These are phyloP conservation scores for Naganishia antarctica DNA, from an alignment of 768 basidiomycete genomes.

Conservation along the genomic window DNA sequence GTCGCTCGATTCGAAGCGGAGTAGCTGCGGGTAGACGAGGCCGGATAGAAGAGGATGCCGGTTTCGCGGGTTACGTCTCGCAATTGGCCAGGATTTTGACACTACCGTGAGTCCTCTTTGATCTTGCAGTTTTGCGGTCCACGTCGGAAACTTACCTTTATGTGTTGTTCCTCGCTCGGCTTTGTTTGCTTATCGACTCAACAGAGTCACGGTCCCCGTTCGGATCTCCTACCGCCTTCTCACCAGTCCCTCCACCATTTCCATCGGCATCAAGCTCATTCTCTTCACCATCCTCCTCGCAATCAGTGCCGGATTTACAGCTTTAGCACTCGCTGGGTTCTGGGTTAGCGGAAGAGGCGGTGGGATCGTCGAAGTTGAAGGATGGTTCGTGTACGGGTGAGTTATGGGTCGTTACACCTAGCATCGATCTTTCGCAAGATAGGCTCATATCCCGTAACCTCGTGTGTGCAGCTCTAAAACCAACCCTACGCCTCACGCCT, in stretches of 20 bases:
- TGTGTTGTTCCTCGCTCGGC: not conserved
- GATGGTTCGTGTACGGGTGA: conserved; percentile 46
- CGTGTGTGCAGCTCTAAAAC: conserved; percentile 36
- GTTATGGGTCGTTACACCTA: conserved; percentile 25
- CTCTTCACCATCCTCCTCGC: conserved; percentile 36
- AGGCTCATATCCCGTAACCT: too few relatives aligned
- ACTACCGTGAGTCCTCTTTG: not conserved
- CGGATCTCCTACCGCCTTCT: conserved; percentile 35
- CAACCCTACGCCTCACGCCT: conserved; percentile 39
- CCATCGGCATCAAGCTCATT: conserved; percentile 37
- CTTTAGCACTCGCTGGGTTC: conserved; percentile 42
- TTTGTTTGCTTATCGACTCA: not conserved
- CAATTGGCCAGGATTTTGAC: not conserved
- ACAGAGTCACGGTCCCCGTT: conserved; percentile 38
- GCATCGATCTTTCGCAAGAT: not conserved
- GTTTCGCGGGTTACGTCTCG: not conserved
- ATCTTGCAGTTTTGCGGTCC: not conserved
- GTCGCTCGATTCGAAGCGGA: too few relatives aligned
- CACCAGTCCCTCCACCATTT: conserved; percentile 43
- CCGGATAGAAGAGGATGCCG: too few relatives aligned
- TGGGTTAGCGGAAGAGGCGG: conserved; percentile 45
- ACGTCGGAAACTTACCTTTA: too few relatives aligned
- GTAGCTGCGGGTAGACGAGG: too few relatives aligned
- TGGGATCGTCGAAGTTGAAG: conserved; percentile 42
- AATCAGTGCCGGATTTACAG: conserved; percentile 38